Base-by-base conservation (phyloP, 148 eudicot species). In the Fallopia convolvulus region DNA sequence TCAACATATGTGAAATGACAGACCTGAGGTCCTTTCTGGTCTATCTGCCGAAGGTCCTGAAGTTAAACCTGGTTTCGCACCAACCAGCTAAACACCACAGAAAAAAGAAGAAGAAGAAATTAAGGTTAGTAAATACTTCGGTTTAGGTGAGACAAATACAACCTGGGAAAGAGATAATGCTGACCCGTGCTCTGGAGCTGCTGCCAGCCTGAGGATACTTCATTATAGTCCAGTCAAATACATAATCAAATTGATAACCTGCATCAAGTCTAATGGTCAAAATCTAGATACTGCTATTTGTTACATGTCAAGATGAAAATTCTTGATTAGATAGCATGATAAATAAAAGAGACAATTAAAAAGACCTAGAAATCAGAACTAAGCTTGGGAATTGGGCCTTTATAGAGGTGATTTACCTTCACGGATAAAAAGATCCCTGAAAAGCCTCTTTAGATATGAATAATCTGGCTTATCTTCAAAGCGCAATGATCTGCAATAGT, bases 151-250 rank as follows among this genome's bases (percentile, higher is more conserved):
- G 70, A 26, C 70, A 30, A 63, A 63, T 30, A 63, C 70, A 73
- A 73, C 30, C 52, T 11, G 17, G 33, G 55, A 20, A 73, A 42
- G 53, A 77, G 75, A 42, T 15, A 72, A 81, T 47, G 84, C 88
- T 79, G 12, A 88, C 89, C 82, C 86, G 85, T 81, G 88, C 82
- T 86, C 90, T 87, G 79, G 99, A 93, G 84, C 89, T 88, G 80
- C 94, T 82, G 74, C 93, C 92, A 76, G 83, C 87, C 82, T 96
- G 98, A 79, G 99, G 98, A 86, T 93, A 91, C 83, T 95, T 95
- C 88, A 91, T 70, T 70, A 91, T 90, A n/a, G 98, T 96, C 99
- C 99, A 96, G 84, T 96, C 99, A 81, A 96, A 96, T 12, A 96
- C 93, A 87, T 96, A 87, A 78, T 96, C 99, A 15, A 91, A 87